Evolutionary conservation across 2,329 filamentous ascomycete species (phyloP).

Genomic region (Sporothrix pseudoabietina): DNA sequence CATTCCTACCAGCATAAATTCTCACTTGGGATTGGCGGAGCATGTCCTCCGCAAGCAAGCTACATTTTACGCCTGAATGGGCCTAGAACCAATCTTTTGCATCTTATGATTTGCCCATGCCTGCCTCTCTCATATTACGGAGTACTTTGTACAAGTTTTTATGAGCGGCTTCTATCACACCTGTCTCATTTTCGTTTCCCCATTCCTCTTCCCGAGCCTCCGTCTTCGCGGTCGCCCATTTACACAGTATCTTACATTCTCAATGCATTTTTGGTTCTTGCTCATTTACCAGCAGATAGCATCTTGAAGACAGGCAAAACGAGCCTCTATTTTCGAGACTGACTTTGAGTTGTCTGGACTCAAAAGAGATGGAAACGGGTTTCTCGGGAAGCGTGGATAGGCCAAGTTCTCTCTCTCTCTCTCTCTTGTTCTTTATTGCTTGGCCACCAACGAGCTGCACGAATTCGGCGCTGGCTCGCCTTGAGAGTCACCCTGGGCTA

Average conservation of each 20-base stretch:
- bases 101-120: background rate
- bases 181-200: background rate
- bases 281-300: background rate
- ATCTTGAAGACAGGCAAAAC: background rate
- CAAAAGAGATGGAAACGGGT: background rate
- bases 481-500: background rate
- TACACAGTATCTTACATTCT: background rate
- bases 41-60: constrained; percentile 18
- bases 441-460: constrained; percentile 10
- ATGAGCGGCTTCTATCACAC: background rate
- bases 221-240: background rate
- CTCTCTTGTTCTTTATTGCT: background rate
- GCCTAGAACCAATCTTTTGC: background rate
- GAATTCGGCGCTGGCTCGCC: constrained; percentile 1
- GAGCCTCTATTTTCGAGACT: background rate
- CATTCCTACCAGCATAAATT: background rate
- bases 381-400: background rate
- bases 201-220: background rate
- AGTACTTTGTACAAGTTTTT: background rate
- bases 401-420: background rate
- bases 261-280: background rate
- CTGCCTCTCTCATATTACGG: background rate
- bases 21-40: constrained; percentile 19
- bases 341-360: background rate
- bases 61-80: constrained; percentile 7